Evolutionary conservation across 768 basidiomycete species (phyloP).

Genomic region (Auricularia cornea): DNA sequence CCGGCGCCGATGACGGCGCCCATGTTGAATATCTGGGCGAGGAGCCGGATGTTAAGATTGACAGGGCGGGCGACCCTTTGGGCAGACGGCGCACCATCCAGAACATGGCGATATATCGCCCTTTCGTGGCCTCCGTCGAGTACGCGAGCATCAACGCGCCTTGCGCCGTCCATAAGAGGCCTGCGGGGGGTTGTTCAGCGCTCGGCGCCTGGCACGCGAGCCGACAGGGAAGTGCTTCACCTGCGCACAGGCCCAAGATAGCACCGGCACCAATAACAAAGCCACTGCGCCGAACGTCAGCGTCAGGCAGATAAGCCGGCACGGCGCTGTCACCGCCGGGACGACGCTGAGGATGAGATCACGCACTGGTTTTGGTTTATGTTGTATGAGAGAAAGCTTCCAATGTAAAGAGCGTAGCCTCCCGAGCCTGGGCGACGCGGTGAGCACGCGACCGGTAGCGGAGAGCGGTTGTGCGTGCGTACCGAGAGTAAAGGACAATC

Average conservation of each 20-base stretch:
- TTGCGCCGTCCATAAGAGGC: slow-evolving; percentile 16
- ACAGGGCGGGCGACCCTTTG: background rate
- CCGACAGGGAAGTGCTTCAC: slow-evolving; percentile 76
- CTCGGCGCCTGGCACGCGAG: slow-evolving; percentile 29
- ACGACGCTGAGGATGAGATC: background rate
- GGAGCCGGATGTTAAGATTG: background rate
- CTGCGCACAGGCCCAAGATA: slow-evolving; percentile 63
- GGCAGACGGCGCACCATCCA: slow-evolving; percentile 39
- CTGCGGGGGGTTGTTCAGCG: background rate
- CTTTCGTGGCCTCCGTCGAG: slow-evolving; percentile 73
- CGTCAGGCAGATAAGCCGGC: background rate
- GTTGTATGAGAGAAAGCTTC: slow-evolving; percentile 31
- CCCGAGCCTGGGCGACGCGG: slow-evolving; percentile 32
- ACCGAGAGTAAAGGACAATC: slow-evolving; percentile 61
- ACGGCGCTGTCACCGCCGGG: background rate
- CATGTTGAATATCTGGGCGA: slow-evolving; percentile 55
- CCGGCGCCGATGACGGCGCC: slow-evolving; percentile 29
- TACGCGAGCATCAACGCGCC: slow-evolving; percentile 63
- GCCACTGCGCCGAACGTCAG: slow-evolving; percentile 31
- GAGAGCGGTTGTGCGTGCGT: background rate
- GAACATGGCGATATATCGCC: slow-evolving; percentile 68
- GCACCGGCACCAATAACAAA: slow-evolving; percentile 70
- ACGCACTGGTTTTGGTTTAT: slow-evolving; percentile 40
- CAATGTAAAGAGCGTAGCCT: slow-evolving; percentile 72
- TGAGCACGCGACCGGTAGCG: background rate